Base-by-base conservation (phyloP, 148 eudicot genomes). In the Dysphania ambrosioides region DNA sequence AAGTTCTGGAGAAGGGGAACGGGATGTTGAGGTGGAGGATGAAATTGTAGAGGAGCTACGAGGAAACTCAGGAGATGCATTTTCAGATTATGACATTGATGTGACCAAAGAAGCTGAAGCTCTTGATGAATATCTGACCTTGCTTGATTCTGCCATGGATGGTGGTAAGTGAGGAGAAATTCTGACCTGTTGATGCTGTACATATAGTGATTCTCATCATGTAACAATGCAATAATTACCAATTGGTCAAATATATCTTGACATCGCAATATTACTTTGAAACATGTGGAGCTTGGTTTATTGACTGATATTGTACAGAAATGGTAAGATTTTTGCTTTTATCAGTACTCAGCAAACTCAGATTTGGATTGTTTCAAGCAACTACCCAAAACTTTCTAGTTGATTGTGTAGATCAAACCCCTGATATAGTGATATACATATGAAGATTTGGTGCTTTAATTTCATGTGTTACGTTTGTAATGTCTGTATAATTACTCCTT, bases 71-170 rank as follows among this genome's bases (percentile, higher is more conserved):
- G 85, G 75, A 63, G 97, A 94, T 80, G 88, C 89, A 0, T 86
- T 85, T 34, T 83, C 97, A 4, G 96, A 94, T 75, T 94, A 94
- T 75, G 96, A 90, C 69, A 88, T 88, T n/a, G 97, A 94, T 78
- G 87, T 94, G 32, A 87, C 89, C 1, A 86, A 79, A 83, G 97
- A 94, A 90, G 96, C 87, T 32, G 98, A 91, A 79, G 97, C 98
- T 60, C 81, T 94, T 35, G 77, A 74, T 11, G 98, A 91, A 83
- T 94, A 94, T 72, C 72, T 94, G 76, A 87, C 92, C 44, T 60
- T 87, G 60, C 81, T 90, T 29, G 83, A 83, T 72, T 81, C 88
- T 31, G 73, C 86, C 1, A 34, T 73, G 68, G 73, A 72, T 16
- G 59, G n/a, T 32, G 77, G 73, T 72, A 79, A 57, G 7, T 47